Evolutionary conservation across 345 rosid genomes (phyloP).

Genomic region (Eucalyptus cloeziana): DNA sequence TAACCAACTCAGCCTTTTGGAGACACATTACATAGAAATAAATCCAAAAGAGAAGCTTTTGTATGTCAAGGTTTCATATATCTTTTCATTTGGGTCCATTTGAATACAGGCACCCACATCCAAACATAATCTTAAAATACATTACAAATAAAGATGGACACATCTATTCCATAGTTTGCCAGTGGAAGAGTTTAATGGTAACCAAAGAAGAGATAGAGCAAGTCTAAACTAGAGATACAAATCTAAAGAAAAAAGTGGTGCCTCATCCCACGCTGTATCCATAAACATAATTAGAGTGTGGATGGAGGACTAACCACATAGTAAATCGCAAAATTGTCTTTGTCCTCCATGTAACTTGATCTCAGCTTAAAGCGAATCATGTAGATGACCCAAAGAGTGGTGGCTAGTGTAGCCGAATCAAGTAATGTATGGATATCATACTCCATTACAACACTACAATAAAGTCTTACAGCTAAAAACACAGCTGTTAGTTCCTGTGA

Average conservation of each 20-base stretch:
- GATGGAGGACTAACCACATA: slow-evolving; percentile 52
- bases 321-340: slow-evolving; percentile 85
- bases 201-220: not conserved
- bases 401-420: slow-evolving; percentile 82
- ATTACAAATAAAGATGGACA: not conserved
- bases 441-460: slow-evolving; percentile 99
- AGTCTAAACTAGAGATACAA: not conserved
- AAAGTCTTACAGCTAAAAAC: slow-evolving; percentile 78
- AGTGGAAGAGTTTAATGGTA: not conserved
- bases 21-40: not conserved
- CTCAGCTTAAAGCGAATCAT: slow-evolving; percentile 85
- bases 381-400: slow-evolving; percentile 96
- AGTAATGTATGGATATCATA: slow-evolving; percentile 93
- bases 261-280: not conserved
- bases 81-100: not conserved
- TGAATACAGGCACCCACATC: not conserved
- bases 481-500: slow-evolving; percentile 93
- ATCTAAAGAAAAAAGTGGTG: not conserved
- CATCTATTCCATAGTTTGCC: not conserved
- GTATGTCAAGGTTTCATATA: not conserved
- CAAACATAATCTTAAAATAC: not conserved
- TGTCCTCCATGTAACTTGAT: slow-evolving; percentile 92
- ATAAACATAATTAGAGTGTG: not conserved
- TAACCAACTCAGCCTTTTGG: not conserved
- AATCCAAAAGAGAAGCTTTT: not conserved